phyloP scores from a whole-genome alignment of 1,284 basidiomycete species.

The Apiotrichum akiyoshidainum region DNA sequence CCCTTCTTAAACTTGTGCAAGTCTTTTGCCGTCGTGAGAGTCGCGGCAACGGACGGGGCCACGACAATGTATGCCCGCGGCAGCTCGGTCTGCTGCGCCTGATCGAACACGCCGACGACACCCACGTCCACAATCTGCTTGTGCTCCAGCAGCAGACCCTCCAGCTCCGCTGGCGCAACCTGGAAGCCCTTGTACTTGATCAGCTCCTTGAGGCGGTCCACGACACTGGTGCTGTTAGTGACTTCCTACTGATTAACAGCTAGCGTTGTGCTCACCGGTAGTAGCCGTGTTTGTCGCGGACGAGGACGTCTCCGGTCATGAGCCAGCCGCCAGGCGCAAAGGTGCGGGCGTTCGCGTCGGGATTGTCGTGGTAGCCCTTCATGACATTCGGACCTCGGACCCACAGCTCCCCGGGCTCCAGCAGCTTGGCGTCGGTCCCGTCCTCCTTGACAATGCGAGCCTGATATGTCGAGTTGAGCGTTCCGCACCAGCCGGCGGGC shows the following conservation, averaged over 20 bases:
- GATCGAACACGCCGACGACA: slow-evolving; percentile 65
- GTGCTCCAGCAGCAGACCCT: slow-evolving; percentile 67
- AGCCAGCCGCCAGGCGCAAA: slow-evolving; percentile 43
- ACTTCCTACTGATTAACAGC: slow-evolving; percentile 61
- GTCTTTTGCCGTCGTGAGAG: not conserved
- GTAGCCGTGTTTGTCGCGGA: slow-evolving; percentile 53
- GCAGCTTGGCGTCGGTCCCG: slow-evolving; percentile 52
- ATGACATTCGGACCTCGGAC: slow-evolving; percentile 54
- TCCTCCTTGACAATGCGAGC: slow-evolving; percentile 61
- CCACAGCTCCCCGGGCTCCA: slow-evolving; percentile 74
- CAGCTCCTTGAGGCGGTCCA: slow-evolving; percentile 64
- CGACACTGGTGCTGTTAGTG: slow-evolving; percentile 30
- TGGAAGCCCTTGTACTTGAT: slow-evolving; percentile 66
- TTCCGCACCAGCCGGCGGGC: slow-evolving; percentile 64
- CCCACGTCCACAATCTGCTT: slow-evolving; percentile 66
- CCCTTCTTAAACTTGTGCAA: slow-evolving; percentile 44
- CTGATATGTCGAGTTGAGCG: slow-evolving; percentile 71
- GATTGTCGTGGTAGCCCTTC: slow-evolving; percentile 31
- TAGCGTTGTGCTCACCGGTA: slow-evolving; percentile 63
- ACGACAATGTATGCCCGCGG: slow-evolving; percentile 62
- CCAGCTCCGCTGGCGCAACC: slow-evolving; percentile 76
- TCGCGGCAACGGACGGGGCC: not conserved
- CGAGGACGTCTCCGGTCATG: slow-evolving; percentile 42
- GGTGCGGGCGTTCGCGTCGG: slow-evolving; percentile 29
- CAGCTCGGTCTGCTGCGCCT: slow-evolving; percentile 67